Evolutionary conservation across 2,329 filamentous ascomycete species (phyloP).

Genomic region (Penicillium sp.): DNA sequence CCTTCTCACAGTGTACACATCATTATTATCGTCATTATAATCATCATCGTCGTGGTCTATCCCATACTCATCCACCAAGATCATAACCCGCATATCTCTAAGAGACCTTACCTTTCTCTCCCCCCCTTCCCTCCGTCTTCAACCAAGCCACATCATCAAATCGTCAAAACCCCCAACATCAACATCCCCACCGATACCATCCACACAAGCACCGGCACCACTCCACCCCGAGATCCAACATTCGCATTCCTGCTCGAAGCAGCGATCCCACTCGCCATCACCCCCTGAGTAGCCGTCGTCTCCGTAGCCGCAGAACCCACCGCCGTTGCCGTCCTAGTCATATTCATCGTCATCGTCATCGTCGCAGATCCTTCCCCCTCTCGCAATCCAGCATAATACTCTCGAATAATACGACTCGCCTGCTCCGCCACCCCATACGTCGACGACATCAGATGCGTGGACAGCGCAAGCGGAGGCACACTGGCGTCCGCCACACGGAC

Average conservation of each 20-base stretch:
- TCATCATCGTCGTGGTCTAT: no score
- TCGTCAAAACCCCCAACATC: background rate
- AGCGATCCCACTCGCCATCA: background rate
- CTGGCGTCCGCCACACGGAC: conserved; percentile 28
- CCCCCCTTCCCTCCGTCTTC: no score
- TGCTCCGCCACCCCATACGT: conserved; percentile 32
- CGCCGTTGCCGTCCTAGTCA: background rate
- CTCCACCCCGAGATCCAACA: background rate
- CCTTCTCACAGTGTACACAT: no score
- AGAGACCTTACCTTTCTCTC: no score
- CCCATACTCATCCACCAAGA: no score
- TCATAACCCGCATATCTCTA: no score
- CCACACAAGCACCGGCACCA: background rate
- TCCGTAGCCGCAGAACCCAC: background rate
- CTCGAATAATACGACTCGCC: conserved; percentile 24
- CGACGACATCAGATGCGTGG: conserved; percentile 31
- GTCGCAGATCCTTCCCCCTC: background rate
- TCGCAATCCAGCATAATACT: conserved; percentile 7
- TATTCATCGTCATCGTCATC: background rate
- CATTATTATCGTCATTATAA: no score
- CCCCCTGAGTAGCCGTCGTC: no score
- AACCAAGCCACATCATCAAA: background rate
- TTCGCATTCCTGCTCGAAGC: background rate
- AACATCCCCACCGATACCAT: no score
- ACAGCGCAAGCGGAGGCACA: conserved; percentile 24